A percentile compares a stretch with the other conserved stretches of the same genome.
These are phyloP conservation scores for Calonectria leucothoes DNA, from an alignment of 2,329 filamentous ascomycete genomes.

Conservation along the genomic window DNA sequence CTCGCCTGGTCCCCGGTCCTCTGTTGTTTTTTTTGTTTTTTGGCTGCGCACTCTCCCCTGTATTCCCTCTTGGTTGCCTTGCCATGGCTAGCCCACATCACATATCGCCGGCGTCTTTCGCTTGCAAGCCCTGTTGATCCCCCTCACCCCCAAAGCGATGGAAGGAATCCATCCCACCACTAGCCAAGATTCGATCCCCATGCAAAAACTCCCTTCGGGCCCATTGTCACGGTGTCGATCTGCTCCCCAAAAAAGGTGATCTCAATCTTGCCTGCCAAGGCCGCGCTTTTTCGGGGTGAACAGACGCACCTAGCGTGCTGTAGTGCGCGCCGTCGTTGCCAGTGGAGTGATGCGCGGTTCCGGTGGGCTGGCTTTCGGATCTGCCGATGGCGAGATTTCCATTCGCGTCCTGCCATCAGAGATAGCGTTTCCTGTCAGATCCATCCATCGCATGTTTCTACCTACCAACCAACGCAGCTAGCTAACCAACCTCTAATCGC, in stretches of 20 bases:
- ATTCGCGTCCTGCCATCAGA: not conserved
- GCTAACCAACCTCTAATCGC: not conserved
- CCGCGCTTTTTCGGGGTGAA: too few relatives aligned
- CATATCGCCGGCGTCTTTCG: not conserved
- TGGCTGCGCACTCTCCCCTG: not conserved
- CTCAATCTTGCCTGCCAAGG: slow-evolving; percentile 4
- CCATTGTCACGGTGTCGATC: not conserved
- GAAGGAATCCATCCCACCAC: not conserved
- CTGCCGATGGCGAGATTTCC: not conserved
- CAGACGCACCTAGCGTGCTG: too few relatives aligned
- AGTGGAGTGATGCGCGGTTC: not conserved
- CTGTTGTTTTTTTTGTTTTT: not conserved
- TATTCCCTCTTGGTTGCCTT: not conserved
- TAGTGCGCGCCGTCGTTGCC: not conserved
- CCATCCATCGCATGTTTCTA: not conserved
- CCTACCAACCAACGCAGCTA: not conserved
- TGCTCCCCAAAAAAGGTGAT: slow-evolving; percentile 7
- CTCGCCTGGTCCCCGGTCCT: not conserved
- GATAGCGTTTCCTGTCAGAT: not conserved
- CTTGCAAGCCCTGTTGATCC: not conserved
- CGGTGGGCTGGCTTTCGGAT: slow-evolving; percentile 14
- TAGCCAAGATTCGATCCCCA: not conserved
- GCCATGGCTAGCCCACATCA: not conserved
- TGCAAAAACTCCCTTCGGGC: not conserved
- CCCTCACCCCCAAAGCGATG: not conserved